Evolutionary conservation across 2,329 filamentous ascomycete genomes (phyloP).

Genomic region (Macrophomina phaseolina): DNA sequence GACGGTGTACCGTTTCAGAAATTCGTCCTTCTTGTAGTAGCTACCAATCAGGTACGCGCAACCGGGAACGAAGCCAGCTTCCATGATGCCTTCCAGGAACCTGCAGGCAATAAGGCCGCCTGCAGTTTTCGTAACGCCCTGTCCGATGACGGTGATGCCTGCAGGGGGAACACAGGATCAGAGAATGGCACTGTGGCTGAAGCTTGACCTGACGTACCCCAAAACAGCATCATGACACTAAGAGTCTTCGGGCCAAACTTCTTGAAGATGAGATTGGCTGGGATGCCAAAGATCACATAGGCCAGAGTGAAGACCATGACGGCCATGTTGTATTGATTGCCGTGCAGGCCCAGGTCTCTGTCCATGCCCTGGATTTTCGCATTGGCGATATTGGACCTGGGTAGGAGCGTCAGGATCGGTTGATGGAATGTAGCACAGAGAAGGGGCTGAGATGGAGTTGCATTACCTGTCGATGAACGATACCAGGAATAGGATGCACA

Average conservation of each 20-base stretch:
- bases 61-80: constrained; percentile 48
- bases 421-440: background rate
- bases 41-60: constrained; percentile 37
- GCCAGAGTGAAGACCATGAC: constrained; percentile 47
- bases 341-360: constrained; percentile 41
- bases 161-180: constrained; percentile 23
- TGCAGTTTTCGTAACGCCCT: constrained; percentile 33
- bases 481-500: constrained; percentile 42
- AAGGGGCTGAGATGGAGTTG: background rate
- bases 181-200: background rate
- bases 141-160: constrained; percentile 43
- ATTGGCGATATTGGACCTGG: constrained; percentile 38
- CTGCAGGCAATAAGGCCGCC: constrained; percentile 39
- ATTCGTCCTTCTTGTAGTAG: constrained; percentile 60
- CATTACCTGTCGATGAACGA: constrained; percentile 39
- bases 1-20: constrained; percentile 59
- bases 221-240: constrained; percentile 42
- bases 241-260: constrained; percentile 41
- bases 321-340: constrained; percentile 45
- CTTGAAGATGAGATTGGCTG: constrained; percentile 42
- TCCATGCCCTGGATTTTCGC: constrained; percentile 41
- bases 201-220: constrained; percentile 33
- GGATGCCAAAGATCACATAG: constrained; percentile 44
- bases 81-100: constrained; percentile 40
- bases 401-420: background rate